These are phyloP conservation scores for Yamadazyma taylorii DNA, from an alignment of 1,139 yeast species.

Conservation along the genomic window DNA sequence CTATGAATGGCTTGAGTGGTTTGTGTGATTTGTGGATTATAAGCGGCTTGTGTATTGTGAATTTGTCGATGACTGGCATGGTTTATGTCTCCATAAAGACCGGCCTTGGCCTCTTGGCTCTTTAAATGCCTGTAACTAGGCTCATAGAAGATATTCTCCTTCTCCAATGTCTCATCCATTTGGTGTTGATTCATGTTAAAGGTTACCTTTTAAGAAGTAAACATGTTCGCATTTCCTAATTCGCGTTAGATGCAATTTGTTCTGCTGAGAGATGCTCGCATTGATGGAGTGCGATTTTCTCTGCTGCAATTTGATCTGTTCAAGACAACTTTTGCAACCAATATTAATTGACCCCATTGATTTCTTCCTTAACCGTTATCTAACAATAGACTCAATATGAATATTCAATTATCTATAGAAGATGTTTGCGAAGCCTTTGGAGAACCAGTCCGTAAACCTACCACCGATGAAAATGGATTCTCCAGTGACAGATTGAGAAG, in stretches of 20 bases:
- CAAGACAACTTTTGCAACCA: too few species aligned
- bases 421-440: background rate
- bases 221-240: background rate
- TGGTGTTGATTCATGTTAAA: background rate
- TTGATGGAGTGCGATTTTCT: too few species aligned
- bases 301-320: too few species aligned
- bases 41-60: too few species aligned
- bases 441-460: background rate
- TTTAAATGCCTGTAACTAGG: background rate
- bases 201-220: background rate
- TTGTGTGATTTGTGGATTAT: too few species aligned
- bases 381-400: background rate
- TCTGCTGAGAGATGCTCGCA: too few species aligned
- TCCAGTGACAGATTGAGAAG: background rate
- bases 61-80: too few species aligned
- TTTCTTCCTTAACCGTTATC: too few species aligned
- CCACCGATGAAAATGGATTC: background rate
- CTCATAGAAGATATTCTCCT: conserved; percentile 2
- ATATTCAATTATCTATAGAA: background rate
- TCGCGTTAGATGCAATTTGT: background rate
- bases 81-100: too few species aligned
- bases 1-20: too few species aligned
- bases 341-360: too few species aligned
- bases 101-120: too few species aligned
- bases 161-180: background rate